Base-by-base conservation (phyloP, 2,329 filamentous ascomycete species). In the Ambrosiella cleistominuta region DNA sequence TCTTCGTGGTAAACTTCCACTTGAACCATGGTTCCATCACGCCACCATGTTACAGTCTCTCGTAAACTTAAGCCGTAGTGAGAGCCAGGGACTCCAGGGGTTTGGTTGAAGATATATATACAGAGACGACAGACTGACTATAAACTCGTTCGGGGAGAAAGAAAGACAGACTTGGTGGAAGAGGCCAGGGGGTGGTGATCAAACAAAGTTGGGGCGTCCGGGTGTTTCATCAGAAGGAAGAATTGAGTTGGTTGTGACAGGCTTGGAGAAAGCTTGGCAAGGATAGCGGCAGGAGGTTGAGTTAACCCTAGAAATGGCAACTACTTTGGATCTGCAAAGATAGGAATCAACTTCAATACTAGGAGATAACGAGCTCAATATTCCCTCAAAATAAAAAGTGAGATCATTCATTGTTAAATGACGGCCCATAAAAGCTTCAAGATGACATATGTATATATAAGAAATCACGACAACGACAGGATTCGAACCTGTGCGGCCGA, bases 401-500 rank as follows among this genome's bases (percentile, higher is more conserved):
- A 27, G 40, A 42, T 42, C 2, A 12, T 12, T 42, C 11, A 8
- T 42, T 12, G 5, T 42, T 27, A 8, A 13, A 51, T 3, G 3
- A 51, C 8, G 1, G 17, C 12, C 45, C 2, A 49, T n/a, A 49
- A 7, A 49, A 27, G 27, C 4, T 27, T n/a, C 13, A 17, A 15
- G 13, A 7, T n/a, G n/a, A 17, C 39, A 9, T 8, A 7, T 8
- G 8, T 27, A 44, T 7, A 51, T n/a, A 17, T 0, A 52, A 35
- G 5, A 44, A 27, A 36, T 36, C 11, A 3, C 57, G 58, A 59
- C 54, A 59, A 59, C 47, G 58, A 51, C 53, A 53, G 57, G 53
- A 59, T 56, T 59, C 44, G 53, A 56, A 56, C 57, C 57, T 59
- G 27, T 54, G 57, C 53, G 57, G 40, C 57, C 57, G 53, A 59